Evolutionary conservation across 441 rosid genomes (phyloP).

Genomic region (Kokia cookei): DNA sequence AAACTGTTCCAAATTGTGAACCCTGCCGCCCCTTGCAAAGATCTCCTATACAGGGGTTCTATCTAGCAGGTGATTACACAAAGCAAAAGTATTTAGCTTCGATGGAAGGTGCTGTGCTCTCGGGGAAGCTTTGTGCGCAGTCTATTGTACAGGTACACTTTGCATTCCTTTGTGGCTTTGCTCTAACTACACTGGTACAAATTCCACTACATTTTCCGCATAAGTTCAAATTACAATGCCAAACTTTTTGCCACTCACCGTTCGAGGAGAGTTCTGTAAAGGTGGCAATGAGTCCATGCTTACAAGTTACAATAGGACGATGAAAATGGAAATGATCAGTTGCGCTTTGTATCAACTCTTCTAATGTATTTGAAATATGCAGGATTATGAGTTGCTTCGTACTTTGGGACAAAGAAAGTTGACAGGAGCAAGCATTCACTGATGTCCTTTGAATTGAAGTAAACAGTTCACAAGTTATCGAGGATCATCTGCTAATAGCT

Average conservation of each 20-base stretch:
- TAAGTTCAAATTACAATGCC: background rate
- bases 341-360: background rate
- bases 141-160: conserved; percentile 66
- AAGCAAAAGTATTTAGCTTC: conserved; percentile 96
- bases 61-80: conserved; percentile 89
- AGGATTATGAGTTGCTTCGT: conserved; percentile 61
- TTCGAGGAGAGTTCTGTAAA: background rate
- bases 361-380: conserved; percentile 19
- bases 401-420: conserved; percentile 28
- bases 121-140: conserved; percentile 86
- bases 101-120: conserved; percentile 97
- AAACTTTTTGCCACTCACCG: background rate
- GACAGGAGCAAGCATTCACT: conserved; percentile 42
- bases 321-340: background rate
- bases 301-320: background rate
- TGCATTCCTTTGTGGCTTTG: background rate
- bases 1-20: conserved; percentile 80
- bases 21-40: conserved; percentile 89
- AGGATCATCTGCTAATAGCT: background rate
- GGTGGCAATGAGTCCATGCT: background rate
- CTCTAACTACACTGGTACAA: background rate
- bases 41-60: conserved; percentile 84
- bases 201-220: background rate
- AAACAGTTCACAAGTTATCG: background rate
- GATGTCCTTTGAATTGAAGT: background rate